These are phyloP conservation scores for Astrothelium subdiscretum DNA, from an alignment of 495 filamentous ascomycete species.

Conservation along the genomic window DNA sequence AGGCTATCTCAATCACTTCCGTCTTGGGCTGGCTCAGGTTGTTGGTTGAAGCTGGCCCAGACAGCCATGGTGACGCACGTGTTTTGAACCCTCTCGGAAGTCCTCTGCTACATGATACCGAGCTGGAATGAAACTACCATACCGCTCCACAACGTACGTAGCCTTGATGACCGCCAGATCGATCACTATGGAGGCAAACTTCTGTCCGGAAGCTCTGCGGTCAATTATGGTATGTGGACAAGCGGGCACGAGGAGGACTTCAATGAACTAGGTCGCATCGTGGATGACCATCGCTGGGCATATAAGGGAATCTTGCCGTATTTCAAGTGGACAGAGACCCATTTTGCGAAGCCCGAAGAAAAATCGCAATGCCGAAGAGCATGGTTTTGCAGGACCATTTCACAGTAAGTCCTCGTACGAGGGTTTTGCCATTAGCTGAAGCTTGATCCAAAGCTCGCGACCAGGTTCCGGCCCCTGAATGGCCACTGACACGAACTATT, in stretches of 20 bases:
- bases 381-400: neutral
- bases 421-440: neutral
- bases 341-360: slow-evolving; percentile 2
- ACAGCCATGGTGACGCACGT: neutral
- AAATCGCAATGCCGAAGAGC: neutral
- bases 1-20: neutral
- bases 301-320: slow-evolving; percentile 2
- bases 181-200: neutral
- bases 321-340: neutral
- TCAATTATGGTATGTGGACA: slow-evolving; percentile 8
- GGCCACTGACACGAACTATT: neutral
- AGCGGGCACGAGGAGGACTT: neutral
- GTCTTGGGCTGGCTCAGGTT: neutral
- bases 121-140: neutral
- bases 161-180: slow-evolving; percentile 4
- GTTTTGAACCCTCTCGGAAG: neutral
- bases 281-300: slow-evolving; percentile 1
- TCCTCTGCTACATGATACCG: neutral
- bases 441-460: neutral
- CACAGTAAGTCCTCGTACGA: neutral
- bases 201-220: neutral
- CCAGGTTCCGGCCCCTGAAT: slow-evolving; percentile 6
- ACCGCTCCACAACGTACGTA: neutral
- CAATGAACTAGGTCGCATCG: neutral
- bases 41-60: neutral